These are phyloP conservation scores for Malus fusca DNA, from an alignment of 306 rosid genomes.

Conservation along the genomic window DNA sequence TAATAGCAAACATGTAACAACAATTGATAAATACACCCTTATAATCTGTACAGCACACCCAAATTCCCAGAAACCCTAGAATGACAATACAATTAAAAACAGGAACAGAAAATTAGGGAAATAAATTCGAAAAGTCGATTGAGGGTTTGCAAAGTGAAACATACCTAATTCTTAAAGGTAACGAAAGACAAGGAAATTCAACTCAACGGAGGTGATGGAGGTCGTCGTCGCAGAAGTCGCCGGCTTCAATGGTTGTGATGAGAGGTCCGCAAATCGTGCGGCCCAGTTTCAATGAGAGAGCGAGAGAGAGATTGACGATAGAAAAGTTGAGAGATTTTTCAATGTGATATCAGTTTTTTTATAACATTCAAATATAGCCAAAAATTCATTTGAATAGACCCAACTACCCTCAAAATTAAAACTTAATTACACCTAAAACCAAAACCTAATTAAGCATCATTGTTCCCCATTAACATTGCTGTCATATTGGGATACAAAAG, in stretches of 20 bases:
- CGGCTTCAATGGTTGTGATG: slow-evolving; percentile 23
- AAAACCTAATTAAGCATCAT: too few relatives aligned
- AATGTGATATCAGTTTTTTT: too few relatives aligned
- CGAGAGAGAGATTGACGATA: background rate
- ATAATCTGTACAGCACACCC: background rate
- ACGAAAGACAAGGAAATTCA: slow-evolving; percentile 76
- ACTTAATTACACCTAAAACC: too few relatives aligned
- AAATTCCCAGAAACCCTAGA: slow-evolving; percentile 14
- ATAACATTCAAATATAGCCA: too few relatives aligned
- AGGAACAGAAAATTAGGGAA: background rate
- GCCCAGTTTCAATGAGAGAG: background rate
- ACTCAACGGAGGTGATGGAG: slow-evolving; percentile 69
- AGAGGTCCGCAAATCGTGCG: slow-evolving; percentile 34
- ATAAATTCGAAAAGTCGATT: background rate
- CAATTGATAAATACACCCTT: slow-evolving; percentile 11
- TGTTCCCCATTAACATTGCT: too few relatives aligned
- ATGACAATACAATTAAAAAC: background rate
- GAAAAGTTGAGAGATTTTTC: too few relatives aligned
- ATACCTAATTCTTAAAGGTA: slow-evolving; percentile 89
- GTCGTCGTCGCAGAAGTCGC: slow-evolving; percentile 37
- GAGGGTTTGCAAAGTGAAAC: background rate
- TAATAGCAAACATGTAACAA: background rate
- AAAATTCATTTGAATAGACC: too few relatives aligned
- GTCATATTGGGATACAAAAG: too few relatives aligned
- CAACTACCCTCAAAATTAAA: too few relatives aligned